phyloP scores from a whole-genome alignment of 495 filamentous ascomycete genomes.

The Penicillium mononematosum region DNA sequence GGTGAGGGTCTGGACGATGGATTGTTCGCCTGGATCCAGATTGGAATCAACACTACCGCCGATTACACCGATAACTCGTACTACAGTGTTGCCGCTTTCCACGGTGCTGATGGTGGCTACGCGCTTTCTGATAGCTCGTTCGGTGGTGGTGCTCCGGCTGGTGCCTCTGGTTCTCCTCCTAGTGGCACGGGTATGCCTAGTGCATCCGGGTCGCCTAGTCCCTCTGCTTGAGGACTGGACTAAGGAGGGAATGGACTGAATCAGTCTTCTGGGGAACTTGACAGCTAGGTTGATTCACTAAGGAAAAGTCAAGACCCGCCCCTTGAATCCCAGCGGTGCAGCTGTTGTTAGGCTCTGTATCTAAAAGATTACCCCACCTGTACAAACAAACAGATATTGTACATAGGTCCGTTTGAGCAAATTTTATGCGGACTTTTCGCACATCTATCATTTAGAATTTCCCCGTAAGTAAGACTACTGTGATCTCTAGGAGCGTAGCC shows the following conservation, averaged over 20 bases:
- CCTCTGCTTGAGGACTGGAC: neutral
- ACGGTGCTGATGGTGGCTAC: slow-evolving; percentile 36
- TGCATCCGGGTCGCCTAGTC: neutral
- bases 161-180: slow-evolving; percentile 12
- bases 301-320: neutral
- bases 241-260: neutral
- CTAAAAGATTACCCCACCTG: too few species aligned
- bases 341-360: too few species aligned
- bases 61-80: slow-evolving; percentile 43
- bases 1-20: slow-evolving; percentile 48
- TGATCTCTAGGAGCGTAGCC: neutral
- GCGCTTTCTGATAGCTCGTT: slow-evolving; percentile 26
- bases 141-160: slow-evolving; percentile 17
- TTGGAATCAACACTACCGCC: slow-evolving; percentile 54
- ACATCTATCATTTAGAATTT: too few species aligned
- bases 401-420: too few species aligned
- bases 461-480: too few species aligned
- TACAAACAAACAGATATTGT: neutral
- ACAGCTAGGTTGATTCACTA: too few species aligned
- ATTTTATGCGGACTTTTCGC: neutral
- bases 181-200: slow-evolving; percentile 15
- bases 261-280: too few species aligned
- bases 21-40: slow-evolving; percentile 56
- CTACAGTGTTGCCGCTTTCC: slow-evolving; percentile 40
- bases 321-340: neutral